Base-by-base conservation (phyloP, 345 rosid species). In the Syzygium jambos region DNA sequence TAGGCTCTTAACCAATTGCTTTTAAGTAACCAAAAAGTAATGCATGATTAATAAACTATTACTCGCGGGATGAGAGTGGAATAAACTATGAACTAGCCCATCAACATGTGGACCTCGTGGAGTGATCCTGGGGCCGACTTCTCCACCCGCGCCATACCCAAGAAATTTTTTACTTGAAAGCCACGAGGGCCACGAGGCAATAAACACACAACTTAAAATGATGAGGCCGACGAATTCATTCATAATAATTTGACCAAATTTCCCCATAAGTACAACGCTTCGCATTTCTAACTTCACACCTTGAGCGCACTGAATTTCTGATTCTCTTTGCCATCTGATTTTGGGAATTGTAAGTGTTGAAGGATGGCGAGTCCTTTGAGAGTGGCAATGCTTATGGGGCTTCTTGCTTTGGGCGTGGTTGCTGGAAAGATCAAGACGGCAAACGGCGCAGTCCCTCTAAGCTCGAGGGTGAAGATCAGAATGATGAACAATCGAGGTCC, bases 401-500 rank as follows among this genome's bases (percentile, higher is more conserved):
- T 73, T 73, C 80, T 73, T 73, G 80, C 49, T 34, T 1, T 73
- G 80, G 80, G 25, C 0, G 43, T 34, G 22, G 38, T 34, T 22
- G 49, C 80, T 17, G 80, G 49, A 73, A 19, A 10, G 80, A 22
- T 73, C 80, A 73, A 34, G 80, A 86, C 88, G 41, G 95, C 90
- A 34, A 10, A 91, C 73, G 93, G 91, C 21, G 13, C 49, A 56
- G 41, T 94, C 78, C 78, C 95, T 27, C 6, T 21, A 34, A 63
- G 23, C 1, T 53, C 85, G 27, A 34, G 89, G 93, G 87, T 15
- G 27, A 90, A 84, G 27, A 91, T 95, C 13, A 86, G 82, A 12
- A 49, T 4, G 30, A 87, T 91, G 21, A 94, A 96, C 88, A 27
- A 52, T 80, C 82, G 87, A 84, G 97, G 97, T 77, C 95, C 95